Conservation (phyloP, 192 early-diverging fungal genomes). For the Phycomyces nitens region DNA sequence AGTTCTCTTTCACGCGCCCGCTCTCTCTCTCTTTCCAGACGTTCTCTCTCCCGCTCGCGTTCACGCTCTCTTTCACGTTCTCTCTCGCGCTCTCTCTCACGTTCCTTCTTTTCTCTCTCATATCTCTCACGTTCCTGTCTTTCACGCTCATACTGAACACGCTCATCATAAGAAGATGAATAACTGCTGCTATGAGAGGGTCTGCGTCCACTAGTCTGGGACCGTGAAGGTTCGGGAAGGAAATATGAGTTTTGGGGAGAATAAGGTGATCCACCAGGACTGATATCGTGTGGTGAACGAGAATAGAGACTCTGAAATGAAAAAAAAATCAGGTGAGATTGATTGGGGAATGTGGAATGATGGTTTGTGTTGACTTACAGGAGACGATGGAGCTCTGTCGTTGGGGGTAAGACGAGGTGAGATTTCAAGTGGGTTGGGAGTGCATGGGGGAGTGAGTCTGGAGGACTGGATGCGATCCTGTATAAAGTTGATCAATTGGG, state of each 20-base stretch:
- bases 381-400: not conserved
- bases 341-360: not conserved
- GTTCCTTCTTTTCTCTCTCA: constrained; percentile 16
- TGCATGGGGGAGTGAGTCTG: not conserved
- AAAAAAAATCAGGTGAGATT: constrained; percentile 4
- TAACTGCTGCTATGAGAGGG: not conserved
- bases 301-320: constrained; percentile 7
- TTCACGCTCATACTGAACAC: constrained; percentile 11
- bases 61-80: constrained; percentile 27
- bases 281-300: constrained; percentile 10
- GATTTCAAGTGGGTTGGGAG: not conserved
- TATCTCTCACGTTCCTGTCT: constrained; percentile 12
- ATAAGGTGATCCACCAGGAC: not conserved
- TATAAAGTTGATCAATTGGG: not conserved
- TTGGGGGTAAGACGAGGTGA: not conserved
- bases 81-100: constrained; percentile 18
- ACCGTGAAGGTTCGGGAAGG: no score
- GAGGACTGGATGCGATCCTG: not conserved
- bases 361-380: not conserved
- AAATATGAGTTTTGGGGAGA: no score
- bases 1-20: not conserved
- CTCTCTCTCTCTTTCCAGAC: constrained; percentile 14
- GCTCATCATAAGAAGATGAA: not conserved
- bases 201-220: not conserved
- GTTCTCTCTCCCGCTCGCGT: not conserved